Evolutionary conservation across 2,329 filamentous ascomycete species (phyloP).

Genomic region (Colletotrichum sidae): DNA sequence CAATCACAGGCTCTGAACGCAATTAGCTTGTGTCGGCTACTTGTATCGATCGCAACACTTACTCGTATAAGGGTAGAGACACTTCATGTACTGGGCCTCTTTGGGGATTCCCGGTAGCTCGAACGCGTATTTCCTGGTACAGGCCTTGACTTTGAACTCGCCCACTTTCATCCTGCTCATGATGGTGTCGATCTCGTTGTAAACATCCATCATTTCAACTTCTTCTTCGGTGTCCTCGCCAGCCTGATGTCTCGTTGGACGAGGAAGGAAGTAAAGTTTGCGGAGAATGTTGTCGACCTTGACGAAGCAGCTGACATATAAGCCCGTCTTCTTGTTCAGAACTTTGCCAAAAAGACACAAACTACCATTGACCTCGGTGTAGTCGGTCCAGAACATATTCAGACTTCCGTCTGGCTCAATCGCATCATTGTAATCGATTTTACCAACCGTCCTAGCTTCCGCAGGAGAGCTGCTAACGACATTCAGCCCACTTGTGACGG

Average conservation of each 20-base stretch:
- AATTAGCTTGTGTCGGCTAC: slow-evolving; percentile 36
- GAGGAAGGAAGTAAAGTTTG: slow-evolving; percentile 93
- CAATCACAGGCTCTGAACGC: slow-evolving; percentile 70
- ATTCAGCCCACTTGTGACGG: slow-evolving; percentile 87
- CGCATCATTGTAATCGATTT: slow-evolving; percentile 85
- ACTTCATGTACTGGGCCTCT: slow-evolving; percentile 91
- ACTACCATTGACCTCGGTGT: slow-evolving; percentile 90
- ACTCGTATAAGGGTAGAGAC: slow-evolving; percentile 95
- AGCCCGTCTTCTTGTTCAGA: slow-evolving; percentile 83
- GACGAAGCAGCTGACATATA: slow-evolving; percentile 91
- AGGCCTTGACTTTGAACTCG: slow-evolving; percentile 94
- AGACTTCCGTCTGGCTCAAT: slow-evolving; percentile 93
- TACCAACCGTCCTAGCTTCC: slow-evolving; percentile 76
- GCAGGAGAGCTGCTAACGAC: slow-evolving; percentile 79
- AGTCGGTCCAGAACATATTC: slow-evolving; percentile 97
- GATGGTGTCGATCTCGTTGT: slow-evolving; percentile 85
- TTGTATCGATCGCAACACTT: slow-evolving; percentile 43
- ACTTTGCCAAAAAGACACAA: slow-evolving; percentile 97
- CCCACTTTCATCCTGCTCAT: slow-evolving; percentile 89
- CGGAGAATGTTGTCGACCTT: slow-evolving; percentile 95
- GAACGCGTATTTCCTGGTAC: slow-evolving; percentile 93
- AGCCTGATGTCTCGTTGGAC: slow-evolving; percentile 67
- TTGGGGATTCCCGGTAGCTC: slow-evolving; percentile 88
- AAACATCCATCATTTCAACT: slow-evolving; percentile 89
- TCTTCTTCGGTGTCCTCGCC: slow-evolving; percentile 80